Base-by-base conservation (phyloP, 163 green algal species). In the Scenedesmus sp. region DNA sequence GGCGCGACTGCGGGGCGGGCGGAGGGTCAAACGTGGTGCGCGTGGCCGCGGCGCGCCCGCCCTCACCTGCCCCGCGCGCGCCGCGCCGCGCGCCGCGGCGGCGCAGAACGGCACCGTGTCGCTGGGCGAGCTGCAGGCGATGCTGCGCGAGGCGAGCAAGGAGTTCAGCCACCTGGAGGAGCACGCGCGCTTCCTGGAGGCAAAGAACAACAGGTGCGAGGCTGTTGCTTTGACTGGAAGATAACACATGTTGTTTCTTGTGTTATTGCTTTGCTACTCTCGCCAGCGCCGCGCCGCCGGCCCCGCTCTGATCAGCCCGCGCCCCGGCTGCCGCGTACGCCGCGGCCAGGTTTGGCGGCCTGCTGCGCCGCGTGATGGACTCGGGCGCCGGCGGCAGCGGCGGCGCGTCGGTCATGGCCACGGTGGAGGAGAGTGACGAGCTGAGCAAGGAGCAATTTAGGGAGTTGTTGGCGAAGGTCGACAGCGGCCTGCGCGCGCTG, bases 81-180 rank as follows among this genome's bases (percentile, higher is more conserved):
- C n/a, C n/a, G n/a, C n/a, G 39, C 39, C 39, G 39, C 39, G 39
- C 39, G 39, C 39, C 39, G 10, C n/a, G 51, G 9, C 51, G 9
- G 26, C 11, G 42, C 58, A 80, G 51, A 83, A 95, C 66, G 87
- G 86, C 36, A 65, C 82, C 66, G 81, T 97, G 24, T 65, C 54
- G 11, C 57, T 96, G 51, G 39, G 77, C 34, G 88, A 95, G 81
- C 86, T 95, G 60, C 79, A 87, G 42, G 22, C 70, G 29, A 28
- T 95, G 29, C 82, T 97, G 75, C 20, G 22, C 42, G 63, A 75
- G 24, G 74, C 74, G 26, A 84, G 60, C 77, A 77, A 86, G 33
- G 81, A 90, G 58, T 97, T 94, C 85, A 82, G 81, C 20, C 93
- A 97, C 73, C 78, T 97, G 72, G 64, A 87, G 72, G 92, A 96